A percentile compares a stretch with the other conserved stretches of the same genome.
These are phyloP conservation scores for Vigna reflexopilosa DNA, from an alignment of 306 rosid genomes.

Conservation along the genomic window DNA sequence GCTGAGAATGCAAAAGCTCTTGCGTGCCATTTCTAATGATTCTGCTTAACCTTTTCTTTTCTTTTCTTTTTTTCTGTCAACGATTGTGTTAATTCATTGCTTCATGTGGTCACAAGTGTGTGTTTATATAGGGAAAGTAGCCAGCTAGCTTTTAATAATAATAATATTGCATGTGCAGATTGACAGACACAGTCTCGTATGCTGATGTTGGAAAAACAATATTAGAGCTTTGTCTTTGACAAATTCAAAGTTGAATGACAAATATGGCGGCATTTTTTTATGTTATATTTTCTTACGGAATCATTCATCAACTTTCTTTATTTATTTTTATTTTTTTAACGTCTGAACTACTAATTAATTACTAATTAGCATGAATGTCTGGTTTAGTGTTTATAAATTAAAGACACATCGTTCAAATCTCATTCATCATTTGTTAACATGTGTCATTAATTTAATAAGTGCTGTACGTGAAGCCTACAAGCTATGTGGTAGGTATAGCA, in stretches of 20 bases:
- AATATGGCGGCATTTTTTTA: constrained; percentile 11
- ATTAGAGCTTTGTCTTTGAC: background rate
- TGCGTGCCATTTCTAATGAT: constrained; percentile 38
- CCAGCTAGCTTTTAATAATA: constrained; percentile 6
- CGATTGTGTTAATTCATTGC: background rate
- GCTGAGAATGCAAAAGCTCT: background rate
- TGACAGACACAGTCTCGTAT: background rate
- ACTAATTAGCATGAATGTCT: background rate
- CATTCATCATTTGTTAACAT: background rate
- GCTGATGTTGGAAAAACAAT: background rate
- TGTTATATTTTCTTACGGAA: background rate
- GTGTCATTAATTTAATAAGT: background rate
- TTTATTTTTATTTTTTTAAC: background rate
- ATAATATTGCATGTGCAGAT: background rate
- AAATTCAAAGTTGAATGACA: background rate
- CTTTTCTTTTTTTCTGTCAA: background rate
- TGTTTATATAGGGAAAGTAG: background rate
- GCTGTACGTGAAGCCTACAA: background rate
- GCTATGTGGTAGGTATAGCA: background rate
- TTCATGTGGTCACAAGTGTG: background rate
- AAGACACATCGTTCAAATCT: background rate
- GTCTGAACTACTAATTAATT: background rate
- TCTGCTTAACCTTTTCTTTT: background rate
- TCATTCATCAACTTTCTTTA: background rate
- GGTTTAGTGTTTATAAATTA: background rate